Base-by-base conservation (phyloP, 1,284 basidiomycete genomes). In the Cutaneotrichosporon sp. region DNA sequence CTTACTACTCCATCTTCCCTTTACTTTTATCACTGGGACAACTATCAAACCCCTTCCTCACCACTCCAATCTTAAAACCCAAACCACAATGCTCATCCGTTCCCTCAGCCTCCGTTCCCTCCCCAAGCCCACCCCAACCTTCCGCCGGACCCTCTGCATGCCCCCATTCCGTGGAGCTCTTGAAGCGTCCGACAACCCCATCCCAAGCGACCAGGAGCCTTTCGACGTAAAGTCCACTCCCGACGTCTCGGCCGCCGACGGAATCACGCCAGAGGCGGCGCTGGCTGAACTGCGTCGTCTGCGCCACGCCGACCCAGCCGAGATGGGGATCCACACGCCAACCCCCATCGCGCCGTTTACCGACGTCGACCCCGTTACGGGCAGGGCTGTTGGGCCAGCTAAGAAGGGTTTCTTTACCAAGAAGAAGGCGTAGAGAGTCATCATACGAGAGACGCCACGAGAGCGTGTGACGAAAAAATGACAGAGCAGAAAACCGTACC, bases 211-310 rank as follows among this genome's bases (percentile, higher is more conserved):
- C 40, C 51, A 62, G 21, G 66, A 68, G 7, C 40, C 61, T 14
- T 59, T 63, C 30, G 66, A 65, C 21, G 49, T 53, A n/a, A 61
- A 61, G 56, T n/a, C 31, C 38, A 50, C 55, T 14, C 26, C 57
- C 2, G 52, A 59, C 22, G 52, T 58, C 5, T 22, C 46, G 6
- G 62, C 62, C 21, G 49, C 42, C 10, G 60, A 67, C 22, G 61
- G 47, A 32, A 56, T 65, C 55, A 64, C 63, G 0, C 60, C 63
- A 38, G 63, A 65, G 36, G 63, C 64, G 2, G 66, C 66, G 14
- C 56, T 61, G 16, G 42, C 36, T 11, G 60, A 58, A 49, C 65
- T 58, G 16, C 59, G 60, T 30, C 38, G 40, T 4, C 40, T 61
- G 18, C 55, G 55, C 22, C 22, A 40, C 11, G 30, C 60, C n/a